phyloP scores from a whole-genome alignment of 495 filamentous ascomycete genomes.

The Lentithecium fluviatile region DNA sequence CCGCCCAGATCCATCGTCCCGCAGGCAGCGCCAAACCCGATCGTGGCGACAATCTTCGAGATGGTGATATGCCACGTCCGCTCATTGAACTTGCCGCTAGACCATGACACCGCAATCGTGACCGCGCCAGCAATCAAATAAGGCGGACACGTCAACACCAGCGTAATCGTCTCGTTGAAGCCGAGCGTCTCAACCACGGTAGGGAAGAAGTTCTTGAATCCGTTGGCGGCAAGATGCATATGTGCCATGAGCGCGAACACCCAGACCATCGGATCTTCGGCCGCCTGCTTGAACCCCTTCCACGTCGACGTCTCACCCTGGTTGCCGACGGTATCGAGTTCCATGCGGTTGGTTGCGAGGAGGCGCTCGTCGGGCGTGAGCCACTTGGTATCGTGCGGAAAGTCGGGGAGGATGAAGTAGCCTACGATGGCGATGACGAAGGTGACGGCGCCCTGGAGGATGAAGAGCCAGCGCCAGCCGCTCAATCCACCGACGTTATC shows the following conservation, averaged over 20 bases:
- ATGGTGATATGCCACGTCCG: slow-evolving; percentile 52
- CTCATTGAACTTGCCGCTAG: slow-evolving; percentile 49
- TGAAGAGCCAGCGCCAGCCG: slow-evolving; percentile 35
- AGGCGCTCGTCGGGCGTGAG: slow-evolving; percentile 18
- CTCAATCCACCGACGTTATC: slow-evolving; percentile 29
- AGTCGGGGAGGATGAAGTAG: slow-evolving; percentile 24
- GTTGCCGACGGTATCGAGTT: slow-evolving; percentile 39
- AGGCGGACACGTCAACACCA: slow-evolving; percentile 55
- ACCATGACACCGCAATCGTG: slow-evolving; percentile 48
- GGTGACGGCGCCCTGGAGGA: slow-evolving; percentile 46
- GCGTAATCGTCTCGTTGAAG: slow-evolving; percentile 51
- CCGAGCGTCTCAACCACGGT: slow-evolving; percentile 55
- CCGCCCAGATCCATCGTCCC: slow-evolving; percentile 47
- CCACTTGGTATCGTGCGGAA: slow-evolving; percentile 14
- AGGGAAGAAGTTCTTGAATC: slow-evolving; percentile 56
- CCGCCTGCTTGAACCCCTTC: slow-evolving; percentile 44
- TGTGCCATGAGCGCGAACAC: slow-evolving; percentile 40
- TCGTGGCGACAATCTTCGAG: slow-evolving; percentile 48
- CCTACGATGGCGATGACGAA: slow-evolving; percentile 46
- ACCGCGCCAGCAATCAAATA: slow-evolving; percentile 50
- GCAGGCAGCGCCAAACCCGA: slow-evolving; percentile 51
- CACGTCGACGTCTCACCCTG: slow-evolving; percentile 30
- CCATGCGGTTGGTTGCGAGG: slow-evolving; percentile 31
- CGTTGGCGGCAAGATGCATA: slow-evolving; percentile 42
- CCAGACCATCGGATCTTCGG: slow-evolving; percentile 46